Evolutionary conservation across 2,329 filamentous ascomycete species (phyloP).

Genomic region (Albophoma yamanashiensis): DNA sequence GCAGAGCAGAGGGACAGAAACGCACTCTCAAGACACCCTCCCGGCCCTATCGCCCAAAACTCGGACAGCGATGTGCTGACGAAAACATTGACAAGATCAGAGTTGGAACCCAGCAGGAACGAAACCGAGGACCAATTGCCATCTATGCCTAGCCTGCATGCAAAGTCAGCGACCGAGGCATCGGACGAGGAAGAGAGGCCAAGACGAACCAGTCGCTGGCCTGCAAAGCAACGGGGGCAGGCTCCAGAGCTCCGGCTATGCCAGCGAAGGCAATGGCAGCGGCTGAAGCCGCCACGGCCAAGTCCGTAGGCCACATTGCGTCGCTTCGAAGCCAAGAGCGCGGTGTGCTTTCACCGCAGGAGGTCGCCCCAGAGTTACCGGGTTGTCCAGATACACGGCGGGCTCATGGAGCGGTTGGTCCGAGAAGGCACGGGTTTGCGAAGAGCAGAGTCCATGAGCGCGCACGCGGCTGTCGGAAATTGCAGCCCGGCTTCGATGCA

Average conservation of each 20-base stretch:
- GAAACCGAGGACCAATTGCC: conserved; percentile 63
- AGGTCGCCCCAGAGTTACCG: neutral
- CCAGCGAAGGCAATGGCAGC: conserved; percentile 4
- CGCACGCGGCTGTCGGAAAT: neutral
- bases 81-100: conserved; percentile 25
- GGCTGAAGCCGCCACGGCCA: conserved; percentile 1
- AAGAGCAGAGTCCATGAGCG: neutral
- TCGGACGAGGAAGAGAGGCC: neutral
- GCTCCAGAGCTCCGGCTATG: conserved; percentile 3
- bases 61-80: conserved; percentile 61
- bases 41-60: conserved; percentile 54
- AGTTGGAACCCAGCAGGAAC: conserved; percentile 34
- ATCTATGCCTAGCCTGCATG: conserved; percentile 50
- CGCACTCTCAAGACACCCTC: conserved; percentile 42
- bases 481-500: neutral
- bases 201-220: conserved; percentile 11
- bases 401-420: neutral
- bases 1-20: conserved; percentile 5
- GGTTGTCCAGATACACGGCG: neutral
- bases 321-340: neutral
- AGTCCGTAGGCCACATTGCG: conserved; percentile 6
- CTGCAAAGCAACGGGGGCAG: conserved; percentile 10
- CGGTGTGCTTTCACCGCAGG: neutral
- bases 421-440: neutral
- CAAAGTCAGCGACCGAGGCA: neutral